phyloP scores from a whole-genome alignment of 768 basidiomycete genomes.

The Mycena maculata region DNA sequence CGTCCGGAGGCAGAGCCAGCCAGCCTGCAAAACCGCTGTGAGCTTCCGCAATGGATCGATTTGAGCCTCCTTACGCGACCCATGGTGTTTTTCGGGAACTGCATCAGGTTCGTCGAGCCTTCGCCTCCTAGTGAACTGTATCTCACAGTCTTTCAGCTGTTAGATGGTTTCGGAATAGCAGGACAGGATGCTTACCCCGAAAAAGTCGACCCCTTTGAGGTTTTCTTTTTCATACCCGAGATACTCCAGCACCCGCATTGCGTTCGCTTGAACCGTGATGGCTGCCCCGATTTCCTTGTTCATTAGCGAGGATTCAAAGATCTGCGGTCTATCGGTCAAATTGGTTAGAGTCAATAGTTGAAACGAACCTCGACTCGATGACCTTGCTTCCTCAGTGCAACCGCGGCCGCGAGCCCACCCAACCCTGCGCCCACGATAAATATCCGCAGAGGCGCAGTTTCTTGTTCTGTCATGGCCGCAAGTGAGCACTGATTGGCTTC shows the following conservation, averaged over 20 bases:
- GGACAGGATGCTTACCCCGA: slow-evolving; percentile 7
- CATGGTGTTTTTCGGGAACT: slow-evolving; percentile 1
- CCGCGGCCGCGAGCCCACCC: slow-evolving; percentile 25
- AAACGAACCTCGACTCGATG: slow-evolving; percentile 26
- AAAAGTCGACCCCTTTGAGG: slow-evolving; percentile 24
- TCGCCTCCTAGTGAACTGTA: slow-evolving; percentile 20
- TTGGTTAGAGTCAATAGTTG: too few species aligned
- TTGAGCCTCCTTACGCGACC: slow-evolving; percentile 3
- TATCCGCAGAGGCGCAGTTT: slow-evolving; percentile 12
- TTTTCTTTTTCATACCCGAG: slow-evolving; percentile 20
- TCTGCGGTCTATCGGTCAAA: neutral
- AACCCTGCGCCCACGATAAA: slow-evolving; percentile 26
- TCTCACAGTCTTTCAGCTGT: slow-evolving; percentile 13
- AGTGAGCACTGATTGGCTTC: neutral
- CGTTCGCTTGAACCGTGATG: slow-evolving; percentile 25
- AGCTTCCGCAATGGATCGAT: neutral
- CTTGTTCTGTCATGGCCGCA: neutral
- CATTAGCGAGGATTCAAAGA: slow-evolving; percentile 26
- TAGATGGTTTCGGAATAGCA: neutral
- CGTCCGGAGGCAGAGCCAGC: slow-evolving; percentile 19
- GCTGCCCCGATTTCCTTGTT: slow-evolving; percentile 29
- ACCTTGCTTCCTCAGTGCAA: slow-evolving; percentile 22
- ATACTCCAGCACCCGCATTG: slow-evolving; percentile 26
- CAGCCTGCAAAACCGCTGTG: neutral
- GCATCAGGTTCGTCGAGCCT: neutral